phyloP scores from a whole-genome alignment of 768 basidiomycete species.

The Hypholoma fasciculare region DNA sequence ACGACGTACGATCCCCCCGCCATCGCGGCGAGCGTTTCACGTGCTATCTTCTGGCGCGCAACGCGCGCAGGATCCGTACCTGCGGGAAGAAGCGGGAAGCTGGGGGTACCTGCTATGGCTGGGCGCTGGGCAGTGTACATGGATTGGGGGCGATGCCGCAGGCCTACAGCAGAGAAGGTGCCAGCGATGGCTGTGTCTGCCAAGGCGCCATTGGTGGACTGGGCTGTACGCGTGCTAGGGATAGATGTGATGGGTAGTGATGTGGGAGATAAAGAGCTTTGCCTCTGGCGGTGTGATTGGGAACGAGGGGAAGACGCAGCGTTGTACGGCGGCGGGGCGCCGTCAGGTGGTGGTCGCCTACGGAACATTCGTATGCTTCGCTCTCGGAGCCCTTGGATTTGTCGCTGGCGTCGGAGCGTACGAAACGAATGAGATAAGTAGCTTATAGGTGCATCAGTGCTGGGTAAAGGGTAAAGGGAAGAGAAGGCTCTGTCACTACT shows the following conservation, averaged over 20 bases:
- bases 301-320: not conserved
- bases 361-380: not conserved
- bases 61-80: constrained; percentile 26
- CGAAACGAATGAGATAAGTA: not conserved
- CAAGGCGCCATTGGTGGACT: no score
- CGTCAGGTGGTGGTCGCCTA: not conserved
- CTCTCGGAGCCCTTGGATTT: not conserved
- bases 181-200: no score
- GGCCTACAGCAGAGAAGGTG: no score
- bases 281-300: not conserved
- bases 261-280: not conserved
- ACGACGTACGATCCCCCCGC: not conserved
- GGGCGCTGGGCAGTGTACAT: not conserved
- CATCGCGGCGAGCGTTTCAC: constrained; percentile 1
- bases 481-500: no score
- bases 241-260: not conserved
- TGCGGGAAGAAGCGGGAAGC: not conserved
- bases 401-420: not conserved
- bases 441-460: no score
- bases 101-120: not conserved
- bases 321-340: not conserved
- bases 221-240: no score
- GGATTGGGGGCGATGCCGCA: not conserved
- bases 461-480: no score
- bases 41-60: constrained; percentile 4